phyloP scores from a whole-genome alignment of 768 basidiomycete species.

The Pulveroboletus ravenelii region DNA sequence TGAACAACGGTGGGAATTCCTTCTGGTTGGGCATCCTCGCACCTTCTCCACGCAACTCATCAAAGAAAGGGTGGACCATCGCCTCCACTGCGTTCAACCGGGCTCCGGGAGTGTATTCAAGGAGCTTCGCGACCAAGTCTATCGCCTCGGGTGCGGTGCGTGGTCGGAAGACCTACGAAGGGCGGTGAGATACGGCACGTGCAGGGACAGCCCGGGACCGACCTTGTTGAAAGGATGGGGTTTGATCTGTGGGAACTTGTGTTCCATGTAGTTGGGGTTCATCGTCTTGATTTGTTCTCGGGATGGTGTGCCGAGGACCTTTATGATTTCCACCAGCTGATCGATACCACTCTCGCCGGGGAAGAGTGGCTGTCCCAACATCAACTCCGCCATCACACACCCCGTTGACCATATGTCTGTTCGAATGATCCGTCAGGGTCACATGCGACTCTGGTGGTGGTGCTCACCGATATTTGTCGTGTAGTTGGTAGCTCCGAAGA shows the following conservation, averaged over 20 bases:
- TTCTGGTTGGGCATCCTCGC: conserved; percentile 96
- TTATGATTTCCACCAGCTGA: conserved; percentile 99
- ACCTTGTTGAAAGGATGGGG: conserved; percentile 99
- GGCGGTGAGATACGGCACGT: conserved; percentile 12
- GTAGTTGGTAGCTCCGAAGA: conserved; percentile 99
- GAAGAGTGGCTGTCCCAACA: conserved; percentile 98
- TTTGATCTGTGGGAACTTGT: conserved; percentile 99
- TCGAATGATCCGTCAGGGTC: conserved; percentile 3
- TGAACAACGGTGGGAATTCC: conserved; percentile 89
- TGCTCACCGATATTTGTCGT: conserved; percentile 94
- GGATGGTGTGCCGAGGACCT: conserved; percentile 96
- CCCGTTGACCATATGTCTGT: conserved; percentile 99
- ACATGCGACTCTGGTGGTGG: background rate
- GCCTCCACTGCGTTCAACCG: conserved; percentile 87
- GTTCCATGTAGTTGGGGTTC: conserved; percentile 99
- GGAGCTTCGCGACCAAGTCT: conserved; percentile 87
- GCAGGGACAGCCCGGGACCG: conserved; percentile 1
- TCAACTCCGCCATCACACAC: conserved; percentile 99
- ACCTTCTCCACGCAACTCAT: conserved; percentile 87
- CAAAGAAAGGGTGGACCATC: conserved; percentile 96
- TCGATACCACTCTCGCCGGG: conserved; percentile 99
- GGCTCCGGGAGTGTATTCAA: conserved; percentile 97
- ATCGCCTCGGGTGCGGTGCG: conserved; percentile 96
- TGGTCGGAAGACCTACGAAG: conserved; percentile 86
- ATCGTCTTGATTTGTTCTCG: conserved; percentile 99